phyloP scores from a whole-genome alignment of 176 grass and related monocot species.

The Eleusine indica region DNA sequence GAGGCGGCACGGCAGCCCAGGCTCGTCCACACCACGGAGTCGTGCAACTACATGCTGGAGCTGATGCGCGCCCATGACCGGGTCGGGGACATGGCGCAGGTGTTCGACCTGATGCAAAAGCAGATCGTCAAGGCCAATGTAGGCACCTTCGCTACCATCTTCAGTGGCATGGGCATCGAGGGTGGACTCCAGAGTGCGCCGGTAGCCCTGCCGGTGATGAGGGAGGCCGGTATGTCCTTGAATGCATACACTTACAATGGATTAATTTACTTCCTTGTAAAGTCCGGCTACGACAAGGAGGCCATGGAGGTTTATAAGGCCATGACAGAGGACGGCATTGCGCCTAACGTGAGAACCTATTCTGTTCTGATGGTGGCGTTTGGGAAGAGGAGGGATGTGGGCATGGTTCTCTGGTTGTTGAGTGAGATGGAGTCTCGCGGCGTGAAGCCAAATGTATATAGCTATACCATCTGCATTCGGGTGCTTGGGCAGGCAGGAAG shows the following conservation, averaged over 20 bases:
- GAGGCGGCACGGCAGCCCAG: conserved; percentile 53
- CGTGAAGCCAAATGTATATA: conserved; percentile 87
- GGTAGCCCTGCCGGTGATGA: conserved; percentile 61
- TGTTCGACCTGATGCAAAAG: conserved; percentile 96
- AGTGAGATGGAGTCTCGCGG: conserved; percentile 71
- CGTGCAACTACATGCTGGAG: conserved; percentile 96
- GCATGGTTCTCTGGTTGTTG: conserved; percentile 66
- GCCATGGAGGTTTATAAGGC: conserved; percentile 68
- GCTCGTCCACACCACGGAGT: conserved; percentile 73
- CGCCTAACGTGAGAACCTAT: conserved; percentile 77
- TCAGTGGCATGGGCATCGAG: conserved; percentile 56
- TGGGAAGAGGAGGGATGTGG: conserved; percentile 70
- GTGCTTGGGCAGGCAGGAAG: conserved; percentile 68
- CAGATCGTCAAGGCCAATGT: conserved; percentile 72
- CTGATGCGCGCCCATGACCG: conserved; percentile 63
- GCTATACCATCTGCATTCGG: conserved; percentile 92
- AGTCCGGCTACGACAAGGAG: conserved; percentile 61
- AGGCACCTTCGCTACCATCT: conserved; percentile 66
- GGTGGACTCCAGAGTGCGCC: conserved; percentile 74
- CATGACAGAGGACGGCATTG: conserved; percentile 54
- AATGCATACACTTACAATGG: conserved; percentile 85
- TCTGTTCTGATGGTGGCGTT: conserved; percentile 77
- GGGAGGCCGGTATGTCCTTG: conserved; percentile 58
- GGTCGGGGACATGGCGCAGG: conserved; percentile 69
- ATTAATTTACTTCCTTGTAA: conserved; percentile 78